Percentiles rank a stretch among this genome's conserved stretches.
These are phyloP conservation scores for Botryosphaeria dothidea DNA, from an alignment of 2,329 filamentous ascomycete genomes.

Conservation along the genomic window DNA sequence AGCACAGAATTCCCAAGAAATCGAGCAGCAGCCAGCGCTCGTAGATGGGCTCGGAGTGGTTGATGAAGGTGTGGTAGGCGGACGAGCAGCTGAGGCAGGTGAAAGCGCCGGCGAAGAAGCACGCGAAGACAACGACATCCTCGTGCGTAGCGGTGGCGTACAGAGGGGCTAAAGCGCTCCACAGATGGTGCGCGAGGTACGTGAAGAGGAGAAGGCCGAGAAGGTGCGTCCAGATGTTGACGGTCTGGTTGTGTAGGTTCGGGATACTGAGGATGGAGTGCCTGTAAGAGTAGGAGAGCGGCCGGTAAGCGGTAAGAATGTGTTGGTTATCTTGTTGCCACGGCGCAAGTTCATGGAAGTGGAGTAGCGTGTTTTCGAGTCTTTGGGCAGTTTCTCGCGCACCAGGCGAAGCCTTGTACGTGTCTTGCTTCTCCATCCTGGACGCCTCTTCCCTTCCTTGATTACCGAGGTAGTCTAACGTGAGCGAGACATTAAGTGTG, in stretches of 20 bases:
- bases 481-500: too few relatives aligned
- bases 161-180: constrained; percentile 27
- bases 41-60: constrained; percentile 77
- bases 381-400: too few relatives aligned
- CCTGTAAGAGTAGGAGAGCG: constrained; percentile 60
- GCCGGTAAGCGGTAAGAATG: constrained; percentile 67
- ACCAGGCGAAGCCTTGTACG: too few relatives aligned
- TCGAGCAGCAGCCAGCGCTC: constrained; percentile 90
- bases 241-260: constrained; percentile 68
- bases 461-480: too few relatives aligned
- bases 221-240: constrained; percentile 73
- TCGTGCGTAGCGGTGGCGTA: constrained; percentile 36
- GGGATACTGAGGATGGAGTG: constrained; percentile 60
- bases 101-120: constrained; percentile 42
- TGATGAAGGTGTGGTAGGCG: constrained; percentile 80
- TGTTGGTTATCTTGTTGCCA: constrained; percentile 66
- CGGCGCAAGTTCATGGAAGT: constrained; percentile 35
- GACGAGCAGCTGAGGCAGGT: constrained; percentile 54
- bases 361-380: neutral
- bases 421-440: neutral
- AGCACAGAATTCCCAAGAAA: constrained; percentile 86
- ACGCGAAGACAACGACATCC: constrained; percentile 38
- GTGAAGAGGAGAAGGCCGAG: constrained; percentile 32
- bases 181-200: constrained; percentile 25
- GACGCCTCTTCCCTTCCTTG: neutral